Evolutionary conservation across 345 rosid genomes (phyloP), one percentile per base, ranked within the genome.

Genomic region (Crucihimalaya himalaica): DNA sequence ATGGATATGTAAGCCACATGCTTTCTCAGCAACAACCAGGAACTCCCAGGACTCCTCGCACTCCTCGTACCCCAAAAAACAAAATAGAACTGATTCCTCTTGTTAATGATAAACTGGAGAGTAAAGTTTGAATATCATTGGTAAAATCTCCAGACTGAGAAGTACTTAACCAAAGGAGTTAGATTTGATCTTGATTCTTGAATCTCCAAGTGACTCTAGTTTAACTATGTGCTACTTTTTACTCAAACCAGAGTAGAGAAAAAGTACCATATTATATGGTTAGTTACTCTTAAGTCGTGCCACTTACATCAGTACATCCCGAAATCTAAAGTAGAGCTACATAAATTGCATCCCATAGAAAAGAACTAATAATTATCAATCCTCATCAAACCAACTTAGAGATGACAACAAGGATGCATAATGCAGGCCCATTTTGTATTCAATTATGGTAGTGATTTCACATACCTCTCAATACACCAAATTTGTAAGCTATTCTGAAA

Each of bases 1-100:
- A 93, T n/a, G 97, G 98, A 13, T 93, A 91, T 12, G 88, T 91
- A 35, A 82, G 98, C 45, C 97, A 93, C 66, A 73, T 72, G 86
- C 85, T 93, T 9, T 81, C 91, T 12, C 94, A 89, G 45, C 92
- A 85, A 75, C 85, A 64, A 2, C 86, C 89, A 1, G 90, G 93
- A 56, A 86, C 96, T 53, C 96, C 95, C n/a, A 70, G 92, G 59
- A 90, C 95, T 6, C 97, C 97, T 19, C 55, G 48, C n/a, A 90
- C 95, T 8, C 97, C 97, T 19, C 70, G 57, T 43, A 54, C 97
- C 2, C 91, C 96, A 5, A 85, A 86, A 76, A 84, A 63, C 75
- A 77, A 79, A 51, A 83, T 82, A 74, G 94, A 91, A 76, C 74
- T 93, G 57, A 88, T 86, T 10, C 92, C 96, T 53, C 94, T 93